Base-by-base conservation (phyloP, 805 yeast genomes). In the Starmera caribaea region DNA sequence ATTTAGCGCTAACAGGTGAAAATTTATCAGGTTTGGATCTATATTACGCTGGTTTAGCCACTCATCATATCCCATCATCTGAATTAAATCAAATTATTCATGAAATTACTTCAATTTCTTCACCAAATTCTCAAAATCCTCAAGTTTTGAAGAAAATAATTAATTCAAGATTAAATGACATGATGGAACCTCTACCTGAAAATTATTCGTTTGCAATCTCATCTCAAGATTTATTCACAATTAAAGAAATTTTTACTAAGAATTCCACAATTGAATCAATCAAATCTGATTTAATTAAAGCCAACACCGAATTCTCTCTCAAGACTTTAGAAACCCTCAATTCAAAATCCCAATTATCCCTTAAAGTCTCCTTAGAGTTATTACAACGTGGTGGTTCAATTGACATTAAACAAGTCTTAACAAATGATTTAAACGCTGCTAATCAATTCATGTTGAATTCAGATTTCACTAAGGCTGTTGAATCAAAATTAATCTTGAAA, bases 1-100 rank as follows among this genome's bases (percentile, higher is more conserved):
- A 82, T 61, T 63, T 86, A 46, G 92, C 95, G 26, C 65, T 89
- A 49, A 89, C 97, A 1, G 95, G 96, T 36, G 83, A 81, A 45
- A 71, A 80, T 16, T 62, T 92, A 43, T 59, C 65, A 41, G 97
- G 97, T 13, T 65, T 71, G 47, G 97, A 90, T 55, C 79, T 82
- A n/a, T 80, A 86, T 53, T 59, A 80, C 47, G 71, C 81, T 8
- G 97, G 97, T 28, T 72, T 82, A 47, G 95, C 96, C 32, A 87
- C 97, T 12, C 98, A 92, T 58, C 92, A 78, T 55, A 81, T 90
- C 26, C 79, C 86, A 14, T 68, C 81, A 29, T 74, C 69, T 43
- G 74, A 81, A 47, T 56, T 88, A 37, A 70, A 69, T 2, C 79
- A 74, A 21, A 69, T 90, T 49, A 71, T 74, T 45, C 68, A 68